Evolutionary conservation across 352 stramenopile genomes (phyloP).

Genomic region (Globisporangium cylindrosporum): DNA sequence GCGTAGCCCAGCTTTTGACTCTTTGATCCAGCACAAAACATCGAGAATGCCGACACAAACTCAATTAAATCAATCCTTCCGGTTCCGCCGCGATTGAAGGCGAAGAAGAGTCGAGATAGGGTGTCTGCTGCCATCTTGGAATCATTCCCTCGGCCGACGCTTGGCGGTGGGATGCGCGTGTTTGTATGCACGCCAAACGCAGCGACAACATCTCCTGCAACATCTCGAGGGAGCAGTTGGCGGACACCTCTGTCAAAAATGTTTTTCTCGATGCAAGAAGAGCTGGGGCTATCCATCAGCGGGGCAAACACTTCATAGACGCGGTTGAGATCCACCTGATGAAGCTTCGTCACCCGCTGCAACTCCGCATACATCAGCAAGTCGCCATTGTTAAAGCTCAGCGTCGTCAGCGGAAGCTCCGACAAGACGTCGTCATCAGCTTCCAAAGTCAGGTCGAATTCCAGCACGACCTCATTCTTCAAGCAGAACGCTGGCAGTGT

Average conservation of each 20-base stretch:
- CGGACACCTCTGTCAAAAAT: conserved; percentile 74
- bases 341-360: conserved; percentile 68
- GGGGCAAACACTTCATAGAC: conserved; percentile 76
- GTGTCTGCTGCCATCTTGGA: conserved; percentile 76
- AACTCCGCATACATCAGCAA: conserved; percentile 81
- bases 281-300: conserved; percentile 51
- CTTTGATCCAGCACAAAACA: conserved; percentile 95
- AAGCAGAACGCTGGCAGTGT: conserved; percentile 67
- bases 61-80: conserved; percentile 86
- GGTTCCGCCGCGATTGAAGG: conserved; percentile 81
- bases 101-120: conserved; percentile 79
- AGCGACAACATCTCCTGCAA: conserved; percentile 49
- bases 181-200: conserved; percentile 68
- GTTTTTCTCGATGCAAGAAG: conserved; percentile 74
- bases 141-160: conserved; percentile 62
- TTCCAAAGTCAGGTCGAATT: conserved; percentile 80
- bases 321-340: conserved; percentile 61
- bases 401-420: conserved; percentile 59
- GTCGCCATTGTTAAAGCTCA: conserved; percentile 83
- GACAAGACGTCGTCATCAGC: conserved; percentile 55
- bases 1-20: conserved; percentile 93
- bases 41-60: conserved; percentile 92
- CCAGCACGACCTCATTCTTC: conserved; percentile 82
- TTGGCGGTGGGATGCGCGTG: conserved; percentile 50
- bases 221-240: conserved; percentile 50